Evolutionary conservation across 192 early-diverging fungal species (phyloP).

Genomic region (Coemansia sp.): DNA sequence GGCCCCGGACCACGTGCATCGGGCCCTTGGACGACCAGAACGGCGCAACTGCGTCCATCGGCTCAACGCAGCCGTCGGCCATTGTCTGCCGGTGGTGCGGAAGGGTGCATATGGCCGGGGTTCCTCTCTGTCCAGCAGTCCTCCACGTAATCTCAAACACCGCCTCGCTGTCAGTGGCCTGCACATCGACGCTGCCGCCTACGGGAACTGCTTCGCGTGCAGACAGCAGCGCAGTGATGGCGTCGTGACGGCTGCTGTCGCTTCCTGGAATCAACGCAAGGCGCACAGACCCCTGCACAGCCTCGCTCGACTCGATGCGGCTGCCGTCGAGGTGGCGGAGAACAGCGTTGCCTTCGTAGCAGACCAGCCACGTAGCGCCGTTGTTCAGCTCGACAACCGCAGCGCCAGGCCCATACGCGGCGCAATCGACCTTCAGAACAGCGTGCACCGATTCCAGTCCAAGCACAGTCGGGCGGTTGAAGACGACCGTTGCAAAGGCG

Average conservation of each 20-base stretch:
- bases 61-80: background rate
- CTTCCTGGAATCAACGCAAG: slow-evolving; percentile 31
- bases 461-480: slow-evolving; percentile 15
- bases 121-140: slow-evolving; percentile 5
- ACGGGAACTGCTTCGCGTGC: slow-evolving; percentile 26
- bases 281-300: slow-evolving; percentile 36
- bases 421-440: slow-evolving; percentile 20
- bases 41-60: slow-evolving; percentile 15
- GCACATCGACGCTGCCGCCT: slow-evolving; percentile 32
- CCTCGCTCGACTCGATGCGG: slow-evolving; percentile 6
- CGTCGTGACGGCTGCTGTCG: background rate
- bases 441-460: slow-evolving; percentile 38
- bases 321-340: slow-evolving; percentile 22
- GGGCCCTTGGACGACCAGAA: slow-evolving; percentile 52
- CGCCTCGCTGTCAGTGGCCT: slow-evolving; percentile 6
- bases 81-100: slow-evolving; percentile 45
- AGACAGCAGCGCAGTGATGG: slow-evolving; percentile 19
- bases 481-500: slow-evolving; percentile 37
- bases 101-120: slow-evolving; percentile 34
- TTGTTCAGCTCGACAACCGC: slow-evolving; percentile 45
- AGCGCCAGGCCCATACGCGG: slow-evolving; percentile 4
- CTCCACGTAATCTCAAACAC: slow-evolving; percentile 23
- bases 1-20: slow-evolving; percentile 36
- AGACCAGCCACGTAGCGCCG: slow-evolving; percentile 41
- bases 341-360: slow-evolving; percentile 12